phyloP scores from a whole-genome alignment of 2,329 filamentous ascomycete genomes.

The Leptodontidium sp. region DNA sequence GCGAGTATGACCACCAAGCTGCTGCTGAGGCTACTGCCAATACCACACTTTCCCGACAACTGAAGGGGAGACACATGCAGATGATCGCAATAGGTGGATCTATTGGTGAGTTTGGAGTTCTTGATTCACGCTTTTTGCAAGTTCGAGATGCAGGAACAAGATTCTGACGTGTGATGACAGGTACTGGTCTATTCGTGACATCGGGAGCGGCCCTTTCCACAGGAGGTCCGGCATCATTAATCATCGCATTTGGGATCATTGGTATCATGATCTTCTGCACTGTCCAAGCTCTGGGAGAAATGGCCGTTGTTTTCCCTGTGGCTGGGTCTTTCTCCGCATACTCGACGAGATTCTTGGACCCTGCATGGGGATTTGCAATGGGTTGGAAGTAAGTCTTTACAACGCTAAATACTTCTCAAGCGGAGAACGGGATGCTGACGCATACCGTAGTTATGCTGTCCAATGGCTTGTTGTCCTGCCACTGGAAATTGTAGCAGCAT shows the following conservation, averaged over 20 bases:
- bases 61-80: conserved; percentile 61
- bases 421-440: not conserved
- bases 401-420: conserved; percentile 49
- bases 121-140: too few species aligned
- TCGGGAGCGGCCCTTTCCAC: conserved; percentile 42
- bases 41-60: conserved; percentile 71
- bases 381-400: conserved; percentile 77
- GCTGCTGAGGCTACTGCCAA: conserved; percentile 71
- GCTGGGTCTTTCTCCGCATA: conserved; percentile 91
- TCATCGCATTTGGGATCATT: conserved; percentile 45
- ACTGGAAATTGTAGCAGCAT: conserved; percentile 82
- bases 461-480: conserved; percentile 86
- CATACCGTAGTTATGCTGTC: conserved; percentile 62
- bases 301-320: conserved; percentile 91
- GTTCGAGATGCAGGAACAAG: conserved; percentile 48
- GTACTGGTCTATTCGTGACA: conserved; percentile 50
- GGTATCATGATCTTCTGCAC: conserved; percentile 82
- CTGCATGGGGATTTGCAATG: conserved; percentile 94
- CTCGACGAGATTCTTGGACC: conserved; percentile 91
- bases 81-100: conserved; percentile 62
- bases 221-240: conserved; percentile 49
- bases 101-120: conserved; percentile 50
- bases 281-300: conserved; percentile 88
- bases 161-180: conserved; percentile 64
- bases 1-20: conserved; percentile 67